Evolutionary conservation across 1,139 yeast species (phyloP).

Genomic region (Zygoascus meyerae): DNA sequence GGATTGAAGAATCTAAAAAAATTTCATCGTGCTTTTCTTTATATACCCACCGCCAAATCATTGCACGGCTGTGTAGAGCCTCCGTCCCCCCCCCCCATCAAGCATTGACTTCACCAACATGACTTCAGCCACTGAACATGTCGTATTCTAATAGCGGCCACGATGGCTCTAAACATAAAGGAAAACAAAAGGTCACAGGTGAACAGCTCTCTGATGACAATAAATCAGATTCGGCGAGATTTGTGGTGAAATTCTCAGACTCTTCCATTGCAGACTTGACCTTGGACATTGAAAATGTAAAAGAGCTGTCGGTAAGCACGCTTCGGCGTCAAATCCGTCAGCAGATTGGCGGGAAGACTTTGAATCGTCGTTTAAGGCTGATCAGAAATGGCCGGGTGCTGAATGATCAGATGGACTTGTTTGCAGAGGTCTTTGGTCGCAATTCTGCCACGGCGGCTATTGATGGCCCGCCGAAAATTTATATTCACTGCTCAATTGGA

Average conservation of each 20-base stretch:
- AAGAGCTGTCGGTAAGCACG: constrained; percentile 39
- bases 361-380: constrained; percentile 54
- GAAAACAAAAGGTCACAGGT: constrained; percentile 10
- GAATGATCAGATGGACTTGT: constrained; percentile 53
- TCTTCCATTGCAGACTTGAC: constrained; percentile 41
- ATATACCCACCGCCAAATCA: not conserved
- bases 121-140: not conserved
- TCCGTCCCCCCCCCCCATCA: not conserved
- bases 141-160: not conserved
- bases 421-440: constrained; percentile 40
- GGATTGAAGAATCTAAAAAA: constrained; percentile 14
- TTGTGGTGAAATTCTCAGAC: constrained; percentile 49
- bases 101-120: not conserved
- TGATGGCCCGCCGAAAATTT: constrained; percentile 33
- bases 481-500: constrained; percentile 79
- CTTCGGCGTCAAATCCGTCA: constrained; percentile 41
- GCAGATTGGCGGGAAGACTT: constrained; percentile 31
- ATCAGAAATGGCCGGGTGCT: constrained; percentile 72
- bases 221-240: constrained; percentile 20
- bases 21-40: not conserved
- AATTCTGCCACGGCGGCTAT: constrained; percentile 12
- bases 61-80: not conserved
- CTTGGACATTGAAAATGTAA: constrained; percentile 37
- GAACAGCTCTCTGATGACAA: not conserved
- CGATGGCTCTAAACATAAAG: constrained; percentile 4